phyloP scores from a whole-genome alignment of 73 alveolate genomes.

The Paraurostyla sp. region DNA sequence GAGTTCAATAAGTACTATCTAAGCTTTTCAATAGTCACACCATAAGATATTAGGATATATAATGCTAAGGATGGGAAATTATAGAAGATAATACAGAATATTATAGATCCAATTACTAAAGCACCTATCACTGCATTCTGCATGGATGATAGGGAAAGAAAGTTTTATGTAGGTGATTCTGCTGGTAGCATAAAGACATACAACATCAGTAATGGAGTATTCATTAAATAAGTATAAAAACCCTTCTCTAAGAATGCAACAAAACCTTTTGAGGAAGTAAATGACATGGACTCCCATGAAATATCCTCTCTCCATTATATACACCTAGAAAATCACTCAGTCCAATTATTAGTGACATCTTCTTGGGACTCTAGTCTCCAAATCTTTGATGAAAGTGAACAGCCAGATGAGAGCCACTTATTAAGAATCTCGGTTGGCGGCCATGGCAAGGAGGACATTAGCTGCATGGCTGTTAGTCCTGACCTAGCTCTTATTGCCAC shows the following conservation, averaged over 20 bases:
- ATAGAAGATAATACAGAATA: slow-evolving; percentile 86
- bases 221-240: slow-evolving; percentile 76
- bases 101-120: slow-evolving; percentile 87
- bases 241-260: slow-evolving; percentile 14
- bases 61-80: slow-evolving; percentile 91
- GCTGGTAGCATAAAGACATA: slow-evolving; percentile 92
- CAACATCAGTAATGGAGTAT: slow-evolving; percentile 93
- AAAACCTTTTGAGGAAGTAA: neutral
- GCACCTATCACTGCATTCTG: slow-evolving; percentile 86
- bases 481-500: slow-evolving; percentile 94
- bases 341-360: slow-evolving; percentile 83
- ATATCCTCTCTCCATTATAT: slow-evolving; percentile 39
- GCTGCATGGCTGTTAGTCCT: slow-evolving; percentile 83
- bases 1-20: slow-evolving; percentile 91
- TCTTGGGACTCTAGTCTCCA: slow-evolving; percentile 89
- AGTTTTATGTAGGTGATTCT: slow-evolving; percentile 90
- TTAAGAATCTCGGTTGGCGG: slow-evolving; percentile 91
- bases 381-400: slow-evolving; percentile 89
- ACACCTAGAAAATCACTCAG: slow-evolving; percentile 19
- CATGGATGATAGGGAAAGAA: slow-evolving; percentile 92
- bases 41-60: slow-evolving; percentile 92
- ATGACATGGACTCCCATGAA: slow-evolving; percentile 56
- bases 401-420: slow-evolving; percentile 90
- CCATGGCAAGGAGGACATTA: slow-evolving; percentile 92
- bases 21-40: slow-evolving; percentile 78